Conservation (phyloP, 2,329 filamentous ascomycete genomes). For the Hypoxylon sp. region DNA sequence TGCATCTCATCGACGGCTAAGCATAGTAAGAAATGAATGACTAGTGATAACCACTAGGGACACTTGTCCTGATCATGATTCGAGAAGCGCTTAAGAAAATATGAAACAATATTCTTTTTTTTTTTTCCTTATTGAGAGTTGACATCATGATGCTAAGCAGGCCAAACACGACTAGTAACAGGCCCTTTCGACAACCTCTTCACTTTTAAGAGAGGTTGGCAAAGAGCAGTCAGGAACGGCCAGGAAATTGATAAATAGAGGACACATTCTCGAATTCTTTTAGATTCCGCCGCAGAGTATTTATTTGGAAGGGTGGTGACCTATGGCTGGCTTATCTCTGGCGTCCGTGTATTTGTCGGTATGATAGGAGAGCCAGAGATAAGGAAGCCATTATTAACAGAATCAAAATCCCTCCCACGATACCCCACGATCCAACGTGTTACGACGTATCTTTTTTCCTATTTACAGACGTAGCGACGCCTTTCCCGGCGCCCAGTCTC, state of each 20-base stretch:
- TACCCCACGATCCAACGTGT: slow-evolving; percentile 44
- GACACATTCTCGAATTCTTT: slow-evolving; percentile 26
- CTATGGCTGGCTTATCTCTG: slow-evolving; percentile 46
- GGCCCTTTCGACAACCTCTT: slow-evolving; percentile 9
- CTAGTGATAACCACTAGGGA: slow-evolving; percentile 23
- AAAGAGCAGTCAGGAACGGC: slow-evolving; percentile 14
- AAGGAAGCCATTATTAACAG: slow-evolving; percentile 48
- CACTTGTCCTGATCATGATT: slow-evolving; percentile 36
- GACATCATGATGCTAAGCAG: slow-evolving; percentile 15
- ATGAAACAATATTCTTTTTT: slow-evolving; percentile 4
- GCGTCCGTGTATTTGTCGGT: slow-evolving; percentile 40
- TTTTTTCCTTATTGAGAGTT: slow-evolving; percentile 13
- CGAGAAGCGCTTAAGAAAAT: slow-evolving; percentile 5
- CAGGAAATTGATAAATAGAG: slow-evolving; percentile 29
- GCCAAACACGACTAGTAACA: neutral
- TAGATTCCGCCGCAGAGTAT: slow-evolving; percentile 40
- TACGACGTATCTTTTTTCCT: slow-evolving; percentile 41
- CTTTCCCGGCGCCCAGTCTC: slow-evolving; percentile 35
- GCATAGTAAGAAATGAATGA: slow-evolving; percentile 5
- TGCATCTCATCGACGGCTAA: slow-evolving; percentile 20
- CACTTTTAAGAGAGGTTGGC: slow-evolving; percentile 15
- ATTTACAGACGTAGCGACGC: slow-evolving; percentile 34
- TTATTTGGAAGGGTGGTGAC: slow-evolving; percentile 42
- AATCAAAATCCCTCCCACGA: slow-evolving; percentile 46
- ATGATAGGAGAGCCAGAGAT: slow-evolving; percentile 46